Percentiles rank a stretch among this genome's conserved stretches.
These are phyloP conservation scores for Trametes versicolor DNA, from an alignment of 1,284 basidiomycete species.

Conservation along the genomic window DNA sequence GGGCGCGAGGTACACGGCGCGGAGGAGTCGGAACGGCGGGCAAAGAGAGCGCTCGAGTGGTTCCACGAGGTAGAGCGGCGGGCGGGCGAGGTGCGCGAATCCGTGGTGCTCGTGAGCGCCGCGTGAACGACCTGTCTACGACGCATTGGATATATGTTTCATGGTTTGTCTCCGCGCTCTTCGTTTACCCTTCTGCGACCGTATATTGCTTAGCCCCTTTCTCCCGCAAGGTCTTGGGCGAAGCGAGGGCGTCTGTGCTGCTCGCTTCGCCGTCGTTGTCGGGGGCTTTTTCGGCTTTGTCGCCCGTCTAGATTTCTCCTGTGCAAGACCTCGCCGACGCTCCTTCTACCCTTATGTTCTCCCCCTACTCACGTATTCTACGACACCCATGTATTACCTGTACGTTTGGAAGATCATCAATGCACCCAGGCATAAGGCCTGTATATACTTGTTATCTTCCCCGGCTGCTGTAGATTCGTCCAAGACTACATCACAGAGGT, in stretches of 20 bases:
- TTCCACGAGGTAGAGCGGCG: conserved; percentile 69
- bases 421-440: conserved; percentile 12
- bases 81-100: conserved; percentile 65
- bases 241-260: conserved; percentile 3
- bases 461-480: neutral
- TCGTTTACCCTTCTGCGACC: neutral
- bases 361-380: conserved; percentile 31
- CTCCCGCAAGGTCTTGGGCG: conserved; percentile 14
- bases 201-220: conserved; percentile 15
- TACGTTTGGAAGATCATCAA: conserved; percentile 29
- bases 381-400: conserved; percentile 33
- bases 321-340: conserved; percentile 31
- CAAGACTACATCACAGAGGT: too few relatives aligned
- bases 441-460: neutral
- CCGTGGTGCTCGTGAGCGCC: conserved; percentile 36
- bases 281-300: conserved; percentile 5
- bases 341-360: conserved; percentile 31
- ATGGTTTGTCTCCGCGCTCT: conserved; percentile 11
- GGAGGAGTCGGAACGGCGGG: conserved; percentile 79
- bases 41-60: conserved; percentile 77
- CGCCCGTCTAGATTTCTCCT: conserved; percentile 27
- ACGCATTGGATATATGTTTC: conserved; percentile 17
- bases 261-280: conserved; percentile 5
- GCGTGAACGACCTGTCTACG: conserved; percentile 32
- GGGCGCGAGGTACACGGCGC: conserved; percentile 80